Evolutionary conservation across 306 rosid species (phyloP).

Genomic region (Malus sylvestris): DNA sequence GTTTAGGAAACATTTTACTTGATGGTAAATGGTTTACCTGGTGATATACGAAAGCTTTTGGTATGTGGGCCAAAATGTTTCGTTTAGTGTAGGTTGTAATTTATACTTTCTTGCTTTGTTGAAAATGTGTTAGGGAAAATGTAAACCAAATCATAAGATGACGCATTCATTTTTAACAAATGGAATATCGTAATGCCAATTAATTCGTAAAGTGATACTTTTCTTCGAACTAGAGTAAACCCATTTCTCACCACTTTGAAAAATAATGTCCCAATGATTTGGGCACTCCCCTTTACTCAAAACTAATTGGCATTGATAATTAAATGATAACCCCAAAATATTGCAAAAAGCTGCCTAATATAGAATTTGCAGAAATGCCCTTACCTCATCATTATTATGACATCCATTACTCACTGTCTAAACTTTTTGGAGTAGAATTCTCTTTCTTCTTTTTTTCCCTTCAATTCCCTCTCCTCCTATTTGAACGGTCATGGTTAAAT

Average conservation of each 20-base stretch:
- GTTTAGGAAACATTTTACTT: neutral
- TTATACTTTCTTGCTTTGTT: slow-evolving; percentile 47
- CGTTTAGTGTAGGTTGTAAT: slow-evolving; percentile 20
- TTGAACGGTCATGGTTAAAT: no score
- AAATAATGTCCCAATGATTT: slow-evolving; percentile 72
- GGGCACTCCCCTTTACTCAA: slow-evolving; percentile 32
- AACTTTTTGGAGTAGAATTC: slow-evolving; percentile 5
- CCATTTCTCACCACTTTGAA: slow-evolving; percentile 16
- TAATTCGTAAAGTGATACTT: slow-evolving; percentile 51
- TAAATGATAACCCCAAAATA: neutral
- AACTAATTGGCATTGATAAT: slow-evolving; percentile 10
- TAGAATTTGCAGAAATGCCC: slow-evolving; percentile 19
- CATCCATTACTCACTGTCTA: slow-evolving; percentile 26
- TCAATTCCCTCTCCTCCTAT: fast-evolving
- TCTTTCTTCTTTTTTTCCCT: no score
- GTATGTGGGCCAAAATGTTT: slow-evolving; percentile 40
- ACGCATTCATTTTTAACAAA: slow-evolving; percentile 19
- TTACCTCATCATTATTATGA: slow-evolving; percentile 33
- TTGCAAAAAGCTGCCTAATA: slow-evolving; percentile 8
- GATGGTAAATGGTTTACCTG: neutral
- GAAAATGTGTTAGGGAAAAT: slow-evolving; percentile 55
- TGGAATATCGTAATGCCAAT: slow-evolving; percentile 25
- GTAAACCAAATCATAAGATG: slow-evolving; percentile 66
- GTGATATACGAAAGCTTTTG: neutral
- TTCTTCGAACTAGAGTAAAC: slow-evolving; percentile 57